Evolutionary conservation across 306 rosid genomes (phyloP).

Genomic region (Quercus mongolica): DNA sequence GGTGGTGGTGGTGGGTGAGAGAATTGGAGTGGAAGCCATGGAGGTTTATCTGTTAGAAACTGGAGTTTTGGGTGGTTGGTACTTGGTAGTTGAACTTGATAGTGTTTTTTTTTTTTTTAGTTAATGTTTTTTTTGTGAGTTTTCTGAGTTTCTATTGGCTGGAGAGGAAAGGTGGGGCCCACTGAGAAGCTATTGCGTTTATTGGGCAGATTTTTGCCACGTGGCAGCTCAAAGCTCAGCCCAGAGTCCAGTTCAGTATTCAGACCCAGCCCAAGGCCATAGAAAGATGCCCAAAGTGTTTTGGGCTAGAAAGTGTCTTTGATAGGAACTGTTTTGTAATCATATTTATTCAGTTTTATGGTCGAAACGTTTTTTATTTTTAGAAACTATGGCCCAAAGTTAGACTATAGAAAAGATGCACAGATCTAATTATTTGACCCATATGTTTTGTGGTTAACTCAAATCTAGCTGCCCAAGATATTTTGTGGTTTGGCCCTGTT

Average conservation of each 20-base stretch:
- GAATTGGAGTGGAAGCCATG: conserved; percentile 58
- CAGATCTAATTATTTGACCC: no score
- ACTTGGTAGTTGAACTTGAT: background rate
- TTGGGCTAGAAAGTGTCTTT: background rate
- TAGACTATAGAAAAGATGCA: no score
- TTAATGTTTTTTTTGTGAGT: background rate
- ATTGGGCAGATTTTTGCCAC: conserved; percentile 13
- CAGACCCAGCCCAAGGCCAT: no score
- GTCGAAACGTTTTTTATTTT: no score
- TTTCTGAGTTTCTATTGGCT: conserved; percentile 23
- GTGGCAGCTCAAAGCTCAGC: background rate
- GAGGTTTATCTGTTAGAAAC: conserved; percentile 39
- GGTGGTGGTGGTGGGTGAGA: conserved; percentile 47
- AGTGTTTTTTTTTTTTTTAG: background rate
- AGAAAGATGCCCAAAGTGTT: background rate
- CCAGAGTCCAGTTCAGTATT: background rate
- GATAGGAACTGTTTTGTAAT: background rate
- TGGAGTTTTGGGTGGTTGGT: conserved; percentile 12
- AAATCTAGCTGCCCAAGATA: no score
- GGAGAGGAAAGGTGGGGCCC: conserved; percentile 17
- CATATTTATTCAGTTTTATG: no score
- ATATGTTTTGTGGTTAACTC: no score
- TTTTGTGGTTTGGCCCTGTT: no score
- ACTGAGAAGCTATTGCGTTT: background rate
- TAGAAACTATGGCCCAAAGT: no score